Percentiles rank a stretch among this genome's conserved stretches.
These are phyloP conservation scores for Lodderomyces orthopsilosis DNA, from an alignment of 1,139 yeast species.

Conservation along the genomic window DNA sequence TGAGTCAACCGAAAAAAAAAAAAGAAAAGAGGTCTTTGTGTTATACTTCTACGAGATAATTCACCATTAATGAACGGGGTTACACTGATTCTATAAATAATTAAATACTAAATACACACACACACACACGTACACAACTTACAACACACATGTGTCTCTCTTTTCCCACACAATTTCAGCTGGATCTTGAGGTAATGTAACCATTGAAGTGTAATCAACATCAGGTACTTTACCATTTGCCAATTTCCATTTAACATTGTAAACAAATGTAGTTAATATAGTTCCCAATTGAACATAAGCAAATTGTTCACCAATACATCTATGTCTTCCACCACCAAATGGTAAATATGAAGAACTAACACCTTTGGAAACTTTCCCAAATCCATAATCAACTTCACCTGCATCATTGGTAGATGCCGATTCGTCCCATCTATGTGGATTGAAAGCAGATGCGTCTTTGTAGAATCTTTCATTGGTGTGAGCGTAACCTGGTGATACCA, in stretches of 20 bases:
- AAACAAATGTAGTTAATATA: constrained; percentile 70
- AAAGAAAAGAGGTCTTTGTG: neutral
- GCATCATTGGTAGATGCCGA: constrained; percentile 28
- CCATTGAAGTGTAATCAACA: constrained; percentile 90
- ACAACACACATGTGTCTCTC: constrained; percentile 27
- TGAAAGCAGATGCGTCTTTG: constrained; percentile 66
- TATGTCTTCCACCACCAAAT: constrained; percentile 98
- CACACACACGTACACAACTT: neutral
- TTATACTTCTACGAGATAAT: neutral
- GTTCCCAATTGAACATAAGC: constrained; percentile 94
- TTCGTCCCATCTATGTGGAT: constrained; percentile 88
- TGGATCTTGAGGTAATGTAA: constrained; percentile 80
- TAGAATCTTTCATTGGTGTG: constrained; percentile 74
- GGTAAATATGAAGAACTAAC: constrained; percentile 95
- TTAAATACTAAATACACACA: neutral
- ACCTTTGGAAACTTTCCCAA: constrained; percentile 94
- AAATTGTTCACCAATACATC: constrained; percentile 98
- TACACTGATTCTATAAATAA: neutral
- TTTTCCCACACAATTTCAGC: constrained; percentile 77
- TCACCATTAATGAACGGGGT: neutral
- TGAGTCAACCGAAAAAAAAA: neutral
- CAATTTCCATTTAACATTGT: constrained; percentile 74
- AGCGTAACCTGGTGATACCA: constrained; percentile 93
- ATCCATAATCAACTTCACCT: constrained; percentile 83
- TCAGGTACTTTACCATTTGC: constrained; percentile 64